These are phyloP conservation scores for Boechera retrofracta DNA, from an alignment of 345 rosid species.

Conservation along the genomic window DNA sequence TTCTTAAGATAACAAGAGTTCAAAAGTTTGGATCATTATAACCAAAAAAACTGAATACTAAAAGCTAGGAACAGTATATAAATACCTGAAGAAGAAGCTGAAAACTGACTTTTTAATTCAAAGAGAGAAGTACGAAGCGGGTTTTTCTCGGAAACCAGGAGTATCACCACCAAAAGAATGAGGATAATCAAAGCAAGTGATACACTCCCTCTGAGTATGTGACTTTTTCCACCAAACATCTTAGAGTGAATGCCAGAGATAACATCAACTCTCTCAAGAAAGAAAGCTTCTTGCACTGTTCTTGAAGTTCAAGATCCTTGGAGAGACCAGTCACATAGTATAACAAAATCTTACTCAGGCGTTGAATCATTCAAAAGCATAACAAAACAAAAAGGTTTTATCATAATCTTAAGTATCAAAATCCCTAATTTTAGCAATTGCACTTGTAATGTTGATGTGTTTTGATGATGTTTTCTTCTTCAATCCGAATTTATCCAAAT, in stretches of 20 bases:
- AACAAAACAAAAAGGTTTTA: not conserved
- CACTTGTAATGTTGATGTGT: not conserved
- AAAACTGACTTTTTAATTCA: slow-evolving; percentile 38
- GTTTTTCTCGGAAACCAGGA: slow-evolving; percentile 33
- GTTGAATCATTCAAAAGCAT: slow-evolving; percentile 16
- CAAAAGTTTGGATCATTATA: not conserved
- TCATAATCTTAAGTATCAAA: not conserved
- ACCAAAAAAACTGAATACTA: not conserved
- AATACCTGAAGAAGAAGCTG: slow-evolving; percentile 46
- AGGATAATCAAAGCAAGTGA: slow-evolving; percentile 43
- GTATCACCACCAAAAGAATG: slow-evolving; percentile 24
- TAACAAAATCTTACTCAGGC: not conserved
- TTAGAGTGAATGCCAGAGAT: slow-evolving; percentile 26
- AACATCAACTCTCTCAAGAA: slow-evolving; percentile 29
- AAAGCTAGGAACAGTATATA: not conserved
- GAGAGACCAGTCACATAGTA: not conserved
- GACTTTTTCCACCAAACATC: slow-evolving; percentile 35
- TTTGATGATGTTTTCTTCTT: not conserved
- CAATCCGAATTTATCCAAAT: not conserved
- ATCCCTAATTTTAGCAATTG: not conserved
- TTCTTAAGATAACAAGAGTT: slow-evolving; percentile 1
- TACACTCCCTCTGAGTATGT: slow-evolving; percentile 42
- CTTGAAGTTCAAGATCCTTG: slow-evolving; percentile 34
- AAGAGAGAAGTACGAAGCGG: slow-evolving; percentile 33
- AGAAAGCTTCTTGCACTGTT: slow-evolving; percentile 13